Base-by-base conservation (phyloP, 1,284 basidiomycete genomes). In the Puccinia hordei region DNA sequence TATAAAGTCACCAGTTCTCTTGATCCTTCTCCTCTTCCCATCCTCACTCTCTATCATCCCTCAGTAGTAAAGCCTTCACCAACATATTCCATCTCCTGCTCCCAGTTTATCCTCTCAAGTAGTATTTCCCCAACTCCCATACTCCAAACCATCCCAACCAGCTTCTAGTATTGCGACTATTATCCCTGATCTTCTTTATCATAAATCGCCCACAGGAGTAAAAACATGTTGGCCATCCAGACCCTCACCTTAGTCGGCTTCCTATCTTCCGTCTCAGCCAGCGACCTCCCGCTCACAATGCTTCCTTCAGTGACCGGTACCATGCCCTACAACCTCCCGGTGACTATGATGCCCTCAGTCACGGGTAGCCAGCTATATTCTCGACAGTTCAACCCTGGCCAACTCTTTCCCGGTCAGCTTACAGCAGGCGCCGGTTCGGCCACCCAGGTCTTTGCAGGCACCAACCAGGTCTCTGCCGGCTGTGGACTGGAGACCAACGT, bases 401-500 rank as follows among this genome's bases (percentile, higher is more conserved):
- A 35, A 22, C 22, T 53, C 30, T n/a, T 72, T 33, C 41, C 44
- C 15, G 46, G 46, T 2, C 46, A 49, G 27, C 57, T 59, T 1
- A 8, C 61, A 8, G 61, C 17, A 10, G 30, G 33, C 35, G 4
- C 17, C 19, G 5, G 15, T 30, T 8, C 17, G 61, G 17, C 35
- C 61, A 35, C 2, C 4, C 19, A 38, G 61, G 5, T 66, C 41
- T 38, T 17, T 6, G 63, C 41, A 3, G 35, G 41, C 9, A 46
- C 38, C 15, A n/a, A 12, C 1, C 19, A 24, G 15, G 38, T 12
- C 30, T 66, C 63, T 10, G 68, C 68, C 27, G 41, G 73, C n/a
- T 75, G 73, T 24, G 73, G 73, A 24, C 38, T 75, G 27, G 30
- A 38, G 1, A 41, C 41, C n/a, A 75, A 75, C 24, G 57, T 65